These are phyloP conservation scores for Barnettozyma wickerhamii DNA, from an alignment of 805 yeast species.

Conservation along the genomic window DNA sequence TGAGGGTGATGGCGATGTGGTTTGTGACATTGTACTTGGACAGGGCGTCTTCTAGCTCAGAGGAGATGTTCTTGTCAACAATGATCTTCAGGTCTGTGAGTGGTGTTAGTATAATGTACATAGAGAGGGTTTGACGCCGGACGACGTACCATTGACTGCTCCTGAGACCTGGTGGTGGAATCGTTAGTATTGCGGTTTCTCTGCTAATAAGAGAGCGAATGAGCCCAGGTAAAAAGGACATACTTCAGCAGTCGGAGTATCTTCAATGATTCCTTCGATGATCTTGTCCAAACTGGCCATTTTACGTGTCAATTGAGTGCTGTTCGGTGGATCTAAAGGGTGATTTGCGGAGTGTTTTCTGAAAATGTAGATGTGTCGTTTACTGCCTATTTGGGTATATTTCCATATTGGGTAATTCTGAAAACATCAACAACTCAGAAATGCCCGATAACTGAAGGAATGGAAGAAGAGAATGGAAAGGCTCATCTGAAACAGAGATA, in stretches of 20 bases:
- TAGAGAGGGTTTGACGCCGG: too few relatives aligned
- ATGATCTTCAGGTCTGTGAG: conserved; percentile 37
- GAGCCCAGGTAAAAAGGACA: conserved; percentile 11
- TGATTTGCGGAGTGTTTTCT: too few relatives aligned
- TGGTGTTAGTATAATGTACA: conserved; percentile 4
- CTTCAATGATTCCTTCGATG: conserved; percentile 32
- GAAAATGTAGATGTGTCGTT: too few relatives aligned
- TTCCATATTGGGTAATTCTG: not conserved
- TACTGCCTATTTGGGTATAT: not conserved
- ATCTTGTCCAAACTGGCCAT: conserved; percentile 14
- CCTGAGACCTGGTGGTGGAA: conserved; percentile 19
- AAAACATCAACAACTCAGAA: too few relatives aligned
- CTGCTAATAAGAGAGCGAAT: not conserved
- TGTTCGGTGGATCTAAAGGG: too few relatives aligned
- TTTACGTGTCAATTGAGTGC: not conserved
- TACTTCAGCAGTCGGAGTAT: conserved; percentile 57
- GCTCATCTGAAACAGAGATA: too few relatives aligned
- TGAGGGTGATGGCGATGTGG: conserved; percentile 27
- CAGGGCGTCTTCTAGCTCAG: conserved; percentile 32
- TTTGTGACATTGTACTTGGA: conserved; percentile 38
- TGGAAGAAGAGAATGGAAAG: too few relatives aligned
- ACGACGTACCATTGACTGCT: conserved; percentile 33
- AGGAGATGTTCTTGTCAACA: conserved; percentile 35
- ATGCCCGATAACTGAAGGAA: too few relatives aligned
- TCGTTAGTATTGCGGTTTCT: conserved; percentile 5